phyloP scores from a whole-genome alignment of 305 asterid genomes.

The Caryopteris hybrid region DNA sequence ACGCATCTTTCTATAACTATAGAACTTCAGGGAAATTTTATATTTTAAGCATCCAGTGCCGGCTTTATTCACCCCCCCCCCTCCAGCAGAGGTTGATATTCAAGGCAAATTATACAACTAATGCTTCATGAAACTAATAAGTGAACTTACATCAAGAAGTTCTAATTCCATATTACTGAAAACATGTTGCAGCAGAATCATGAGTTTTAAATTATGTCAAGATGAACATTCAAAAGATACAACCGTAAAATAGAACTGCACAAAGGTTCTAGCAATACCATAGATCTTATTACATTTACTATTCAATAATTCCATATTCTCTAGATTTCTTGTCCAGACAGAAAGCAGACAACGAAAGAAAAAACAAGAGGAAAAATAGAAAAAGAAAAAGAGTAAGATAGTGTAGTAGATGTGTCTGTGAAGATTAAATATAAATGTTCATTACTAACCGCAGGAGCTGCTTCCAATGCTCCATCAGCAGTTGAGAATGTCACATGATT shows the following conservation, averaged over 20 bases:
- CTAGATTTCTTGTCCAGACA: neutral
- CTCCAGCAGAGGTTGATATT: neutral
- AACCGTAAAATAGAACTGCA: neutral
- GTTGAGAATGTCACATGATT: slow-evolving; percentile 78
- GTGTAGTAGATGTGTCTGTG: too few species aligned
- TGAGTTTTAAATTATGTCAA: too few species aligned
- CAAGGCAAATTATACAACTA: neutral
- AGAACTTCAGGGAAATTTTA: neutral
- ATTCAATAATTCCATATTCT: neutral
- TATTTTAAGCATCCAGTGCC: neutral
- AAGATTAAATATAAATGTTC: slow-evolving; percentile 7
- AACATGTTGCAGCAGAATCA: too few species aligned
- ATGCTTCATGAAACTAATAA: neutral
- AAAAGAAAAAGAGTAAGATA: neutral
- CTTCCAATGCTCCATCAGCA: slow-evolving; percentile 99
- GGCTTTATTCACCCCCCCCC: neutral
- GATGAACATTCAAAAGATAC: too few species aligned
- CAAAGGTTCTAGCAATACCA: neutral
- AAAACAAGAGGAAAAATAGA: neutral
- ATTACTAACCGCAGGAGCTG: slow-evolving; percentile 89
- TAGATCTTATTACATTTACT: neutral
- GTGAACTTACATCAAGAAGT: neutral
- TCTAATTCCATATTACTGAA: neutral
- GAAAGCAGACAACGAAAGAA: too few species aligned
- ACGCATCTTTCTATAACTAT: neutral